Conservation (phyloP, 441 rosid species). For the Populus hybrid region DNA sequence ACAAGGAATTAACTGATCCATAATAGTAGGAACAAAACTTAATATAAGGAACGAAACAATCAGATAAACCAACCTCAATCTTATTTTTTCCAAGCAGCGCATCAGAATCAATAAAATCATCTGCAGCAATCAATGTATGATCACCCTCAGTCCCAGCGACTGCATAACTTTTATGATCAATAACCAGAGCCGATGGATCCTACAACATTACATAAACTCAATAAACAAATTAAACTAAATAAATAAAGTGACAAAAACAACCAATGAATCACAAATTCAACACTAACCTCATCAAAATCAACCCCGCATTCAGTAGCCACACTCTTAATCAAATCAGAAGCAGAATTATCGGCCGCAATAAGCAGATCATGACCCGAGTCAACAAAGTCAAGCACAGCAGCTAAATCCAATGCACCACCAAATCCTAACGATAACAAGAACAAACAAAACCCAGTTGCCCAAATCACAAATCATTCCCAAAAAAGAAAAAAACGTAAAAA, state of each 20-base stretch:
- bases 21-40: background rate
- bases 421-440: slow-evolving; percentile 33
- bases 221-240: background rate
- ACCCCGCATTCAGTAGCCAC: slow-evolving; percentile 78
- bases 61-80: slow-evolving; percentile 45
- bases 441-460: background rate
- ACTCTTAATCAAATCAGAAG: slow-evolving; percentile 66
- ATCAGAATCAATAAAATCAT: slow-evolving; percentile 59
- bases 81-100: slow-evolving; percentile 57
- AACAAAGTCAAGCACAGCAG: slow-evolving; percentile 68
- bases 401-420: slow-evolving; percentile 70
- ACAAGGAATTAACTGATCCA: background rate
- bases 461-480: background rate
- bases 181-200: slow-evolving; percentile 70
- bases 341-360: slow-evolving; percentile 64
- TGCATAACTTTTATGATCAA: slow-evolving; percentile 69
- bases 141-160: slow-evolving; percentile 60
- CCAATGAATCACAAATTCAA: background rate
- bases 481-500: background rate
- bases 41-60: background rate
- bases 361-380: slow-evolving; percentile 90
- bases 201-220: slow-evolving; percentile 25
- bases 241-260: background rate
- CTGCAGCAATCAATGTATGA: slow-evolving; percentile 68
- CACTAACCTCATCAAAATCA: slow-evolving; percentile 75